Evolutionary conservation across 208 protist genomes (phyloP), one percentile per base, ranked within the genome.

Genomic region (Trypanosoma scelopori): DNA sequence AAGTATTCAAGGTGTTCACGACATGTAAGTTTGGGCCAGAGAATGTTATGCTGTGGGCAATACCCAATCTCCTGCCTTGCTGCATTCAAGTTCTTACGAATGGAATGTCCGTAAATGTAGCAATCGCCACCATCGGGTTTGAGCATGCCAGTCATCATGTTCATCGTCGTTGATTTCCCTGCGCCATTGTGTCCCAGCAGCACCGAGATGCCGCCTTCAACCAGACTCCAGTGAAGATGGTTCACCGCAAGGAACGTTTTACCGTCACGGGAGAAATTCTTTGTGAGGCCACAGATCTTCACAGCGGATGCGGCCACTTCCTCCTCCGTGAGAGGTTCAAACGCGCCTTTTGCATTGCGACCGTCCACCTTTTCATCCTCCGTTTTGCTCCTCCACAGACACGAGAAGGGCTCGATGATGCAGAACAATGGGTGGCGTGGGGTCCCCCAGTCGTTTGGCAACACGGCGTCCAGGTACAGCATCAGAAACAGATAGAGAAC

Each of bases 21-120:
- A 16, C 72, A 76, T 15, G 92, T 98, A 28, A 98, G 78, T 35
- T 95, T 69, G 13, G 82, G 84, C 89, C 93, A 99, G 0, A 98
- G 76, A 69, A 98, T 91, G 84, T 98, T 97, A 75, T 97, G 92
- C 83, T 99, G 97, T n/a, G 96, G 94, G 79, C 97, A 99, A 23
- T 95, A 85, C 59, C 97, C 97, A 53, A 98, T 94, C 42, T 84
- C 61, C 37, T 89, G 76, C 23, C 89, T 74, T 61, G 90, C 84
- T 20, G 53, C 51, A 11, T 52, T 25, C 28, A 93, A 59, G 12
- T 92, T 42, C 3, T 45, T 57, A 11, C 65, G 67, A 43, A 98
- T 74, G 7, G 83, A 91, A 43, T 79, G 67, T 22, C 87, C 87
- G 55, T 84, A 80, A n/a, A 93, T 69, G 49, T 74, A 69, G 60